These are phyloP conservation scores for Przewalskia tangutica DNA, from an alignment of 257 asterid species.

Conservation along the genomic window DNA sequence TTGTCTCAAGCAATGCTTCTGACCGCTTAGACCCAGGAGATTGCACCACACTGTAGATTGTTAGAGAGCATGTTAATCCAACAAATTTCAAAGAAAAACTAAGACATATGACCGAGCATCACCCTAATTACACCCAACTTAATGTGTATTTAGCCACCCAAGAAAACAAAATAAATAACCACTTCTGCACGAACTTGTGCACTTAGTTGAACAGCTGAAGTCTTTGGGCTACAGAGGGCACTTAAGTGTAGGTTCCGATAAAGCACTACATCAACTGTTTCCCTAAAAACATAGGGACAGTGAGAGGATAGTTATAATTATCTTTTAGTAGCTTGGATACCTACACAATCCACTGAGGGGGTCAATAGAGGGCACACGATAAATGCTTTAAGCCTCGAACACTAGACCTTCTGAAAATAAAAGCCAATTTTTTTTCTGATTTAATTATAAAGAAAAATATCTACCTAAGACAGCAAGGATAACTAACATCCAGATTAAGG, in stretches of 20 bases:
- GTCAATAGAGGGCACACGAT: not conserved
- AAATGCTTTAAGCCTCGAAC: not conserved
- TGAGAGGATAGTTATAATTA: not conserved
- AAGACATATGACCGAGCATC: not conserved
- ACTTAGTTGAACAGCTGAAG: not conserved
- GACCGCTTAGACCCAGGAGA: constrained; percentile 78
- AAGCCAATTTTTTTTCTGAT: not conserved
- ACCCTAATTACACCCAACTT: not conserved
- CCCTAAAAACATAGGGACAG: not conserved
- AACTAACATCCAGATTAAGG: not conserved
- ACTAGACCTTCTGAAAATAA: not conserved
- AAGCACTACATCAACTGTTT: not conserved
- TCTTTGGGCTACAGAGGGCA: not conserved
- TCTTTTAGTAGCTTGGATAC: not conserved
- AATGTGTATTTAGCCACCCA: not conserved
- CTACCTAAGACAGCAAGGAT: not conserved
- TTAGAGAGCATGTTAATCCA: not conserved
- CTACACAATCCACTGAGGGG: not conserved
- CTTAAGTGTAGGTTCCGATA: not conserved
- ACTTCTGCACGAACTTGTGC: not conserved
- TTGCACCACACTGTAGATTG: constrained; percentile 45
- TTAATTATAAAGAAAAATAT: not conserved
- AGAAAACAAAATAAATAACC: not conserved
- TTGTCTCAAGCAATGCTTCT: constrained; percentile 61
- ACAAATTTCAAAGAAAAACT: not conserved